Conservation (phyloP, 495 filamentous ascomycete genomes). For the Penicillium daleae region DNA sequence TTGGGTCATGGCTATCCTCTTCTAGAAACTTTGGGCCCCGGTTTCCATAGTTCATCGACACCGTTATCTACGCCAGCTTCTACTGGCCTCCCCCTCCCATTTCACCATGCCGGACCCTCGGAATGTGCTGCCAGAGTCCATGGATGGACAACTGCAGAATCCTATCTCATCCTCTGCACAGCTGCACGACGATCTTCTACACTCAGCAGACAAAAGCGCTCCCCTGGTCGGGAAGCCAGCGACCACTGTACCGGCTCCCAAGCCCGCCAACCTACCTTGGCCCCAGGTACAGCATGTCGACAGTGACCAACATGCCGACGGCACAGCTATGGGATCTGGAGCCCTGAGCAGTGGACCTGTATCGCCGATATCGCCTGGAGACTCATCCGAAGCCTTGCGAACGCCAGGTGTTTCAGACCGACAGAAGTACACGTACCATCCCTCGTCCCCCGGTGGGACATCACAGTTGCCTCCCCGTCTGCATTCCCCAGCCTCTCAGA, state of each 20-base stretch:
- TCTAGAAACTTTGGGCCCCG: constrained; percentile 15
- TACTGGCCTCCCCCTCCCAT: background rate
- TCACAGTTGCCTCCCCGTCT: constrained; percentile 61
- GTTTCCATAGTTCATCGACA: constrained; percentile 18
- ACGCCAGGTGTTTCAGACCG: constrained; percentile 26
- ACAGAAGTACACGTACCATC: constrained; percentile 43
- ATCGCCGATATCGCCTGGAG: constrained; percentile 34
- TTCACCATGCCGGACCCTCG: constrained; percentile 20
- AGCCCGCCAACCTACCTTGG: constrained; percentile 28
- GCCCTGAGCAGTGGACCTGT: constrained; percentile 23
- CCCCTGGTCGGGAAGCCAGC: constrained; percentile 11
- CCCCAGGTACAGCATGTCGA: constrained; percentile 17
- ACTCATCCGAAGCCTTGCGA: constrained; percentile 43
- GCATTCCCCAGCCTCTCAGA: constrained; percentile 74
- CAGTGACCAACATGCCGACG: constrained; percentile 13
- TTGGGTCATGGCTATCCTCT: constrained; percentile 26
- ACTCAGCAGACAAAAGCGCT: constrained; percentile 13
- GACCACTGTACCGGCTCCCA: constrained; percentile 23
- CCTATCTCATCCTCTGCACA: constrained; percentile 7
- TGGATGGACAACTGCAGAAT: constrained; percentile 3
- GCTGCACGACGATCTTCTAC: background rate
- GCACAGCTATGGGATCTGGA: constrained; percentile 1
- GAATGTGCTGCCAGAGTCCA: background rate
- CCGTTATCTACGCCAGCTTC: constrained; percentile 1
- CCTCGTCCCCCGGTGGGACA: constrained; percentile 51